Conservation (phyloP, 108 stramenopile genomes). For the Schizochytrium sp. region DNA sequence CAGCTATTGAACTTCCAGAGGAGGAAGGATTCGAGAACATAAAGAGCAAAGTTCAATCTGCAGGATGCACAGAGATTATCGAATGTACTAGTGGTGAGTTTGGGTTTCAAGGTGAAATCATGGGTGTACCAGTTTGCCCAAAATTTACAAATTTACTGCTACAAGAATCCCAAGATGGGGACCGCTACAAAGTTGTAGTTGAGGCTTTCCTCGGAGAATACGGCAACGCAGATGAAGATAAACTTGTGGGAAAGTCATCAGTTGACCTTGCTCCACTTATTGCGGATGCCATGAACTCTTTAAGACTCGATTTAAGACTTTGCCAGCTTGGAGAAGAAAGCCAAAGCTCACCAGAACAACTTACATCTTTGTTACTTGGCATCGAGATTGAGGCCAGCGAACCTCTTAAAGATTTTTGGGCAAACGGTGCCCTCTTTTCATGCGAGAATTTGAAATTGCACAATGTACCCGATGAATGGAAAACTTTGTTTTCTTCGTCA, state of each 20-base stretch:
- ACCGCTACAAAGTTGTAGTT: background rate
- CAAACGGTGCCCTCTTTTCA: background rate
- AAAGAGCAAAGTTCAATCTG: background rate
- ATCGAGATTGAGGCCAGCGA: background rate
- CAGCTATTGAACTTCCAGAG: background rate
- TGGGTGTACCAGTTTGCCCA: background rate
- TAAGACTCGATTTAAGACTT: background rate
- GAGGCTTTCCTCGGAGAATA: constrained; percentile 9
- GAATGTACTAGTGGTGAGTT: constrained; percentile 12
- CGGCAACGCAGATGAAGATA: constrained; percentile 12
- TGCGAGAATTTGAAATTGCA: background rate
- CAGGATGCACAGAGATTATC: constrained; percentile 35
- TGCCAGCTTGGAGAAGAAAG: background rate
- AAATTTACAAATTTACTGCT: background rate
- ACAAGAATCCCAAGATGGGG: background rate
- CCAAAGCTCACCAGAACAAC: background rate
- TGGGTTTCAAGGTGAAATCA: background rate
- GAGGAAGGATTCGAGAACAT: no score
- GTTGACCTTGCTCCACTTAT: background rate
- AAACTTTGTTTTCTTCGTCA: background rate
- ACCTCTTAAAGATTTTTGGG: background rate
- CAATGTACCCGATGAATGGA: background rate
- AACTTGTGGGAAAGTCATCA: constrained; percentile 25
- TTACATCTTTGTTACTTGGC: background rate
- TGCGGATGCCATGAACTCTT: background rate